Percentiles rank a stretch among this genome's conserved stretches.
These are phyloP conservation scores for Secale cereale DNA, from an alignment of 176 grass and related monocot genomes.

Conservation along the genomic window DNA sequence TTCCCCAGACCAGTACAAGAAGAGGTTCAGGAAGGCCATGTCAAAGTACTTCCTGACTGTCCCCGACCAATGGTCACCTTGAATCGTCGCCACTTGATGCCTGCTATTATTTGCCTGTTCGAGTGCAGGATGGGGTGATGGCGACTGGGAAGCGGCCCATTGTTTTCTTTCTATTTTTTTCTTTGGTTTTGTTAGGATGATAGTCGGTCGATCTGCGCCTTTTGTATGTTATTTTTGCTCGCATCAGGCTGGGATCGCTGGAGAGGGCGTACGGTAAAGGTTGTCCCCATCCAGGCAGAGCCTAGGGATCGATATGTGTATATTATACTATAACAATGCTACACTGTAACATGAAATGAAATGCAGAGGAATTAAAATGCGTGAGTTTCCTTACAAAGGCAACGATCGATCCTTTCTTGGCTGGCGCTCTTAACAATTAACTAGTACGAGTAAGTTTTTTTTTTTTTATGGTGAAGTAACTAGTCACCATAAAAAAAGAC, in stretches of 20 bases:
- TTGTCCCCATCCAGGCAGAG: constrained; percentile 19
- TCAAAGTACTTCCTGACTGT: constrained; percentile 93
- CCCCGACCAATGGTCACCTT: constrained; percentile 80
- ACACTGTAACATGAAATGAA: constrained; percentile 40
- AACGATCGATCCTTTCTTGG: too few relatives aligned
- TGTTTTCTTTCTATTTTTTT: background rate
- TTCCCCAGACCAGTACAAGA: constrained; percentile 89
- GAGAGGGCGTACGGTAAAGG: background rate
- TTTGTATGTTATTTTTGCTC: constrained; percentile 54
- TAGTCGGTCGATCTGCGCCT: constrained; percentile 47
- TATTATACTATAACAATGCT: constrained; percentile 8
- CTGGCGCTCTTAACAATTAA: too few relatives aligned
- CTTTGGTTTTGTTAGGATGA: constrained; percentile 28
- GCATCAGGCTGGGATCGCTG: constrained; percentile 35
- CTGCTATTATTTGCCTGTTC: constrained; percentile 11
- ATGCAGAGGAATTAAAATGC: constrained; percentile 31
- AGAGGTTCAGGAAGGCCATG: constrained; percentile 97
- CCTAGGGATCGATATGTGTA: constrained; percentile 42
- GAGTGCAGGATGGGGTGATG: constrained; percentile 19
- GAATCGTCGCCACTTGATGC: constrained; percentile 22
- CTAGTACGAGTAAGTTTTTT: too few relatives aligned
- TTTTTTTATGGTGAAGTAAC: too few relatives aligned
- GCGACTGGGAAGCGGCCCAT: constrained; percentile 1
- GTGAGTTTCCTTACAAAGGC: background rate
- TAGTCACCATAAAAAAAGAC: too few relatives aligned